These are phyloP conservation scores for Globisporangium mamillatum DNA, from an alignment of 352 stramenopile species.

Conservation along the genomic window DNA sequence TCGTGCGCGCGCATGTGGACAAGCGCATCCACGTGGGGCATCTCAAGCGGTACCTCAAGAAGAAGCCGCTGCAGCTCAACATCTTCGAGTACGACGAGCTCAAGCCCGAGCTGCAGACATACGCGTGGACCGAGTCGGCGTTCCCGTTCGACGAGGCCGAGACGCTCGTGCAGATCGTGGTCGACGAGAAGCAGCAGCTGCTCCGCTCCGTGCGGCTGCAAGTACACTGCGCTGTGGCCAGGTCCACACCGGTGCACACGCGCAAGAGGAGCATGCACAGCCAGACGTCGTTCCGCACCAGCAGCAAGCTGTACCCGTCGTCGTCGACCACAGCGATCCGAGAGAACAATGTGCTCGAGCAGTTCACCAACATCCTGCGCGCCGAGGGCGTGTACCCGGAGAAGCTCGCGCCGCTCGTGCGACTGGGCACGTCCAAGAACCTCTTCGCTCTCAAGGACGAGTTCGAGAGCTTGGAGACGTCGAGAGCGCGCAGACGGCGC, in stretches of 20 bases:
- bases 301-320: constrained; percentile 39
- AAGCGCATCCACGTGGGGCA: constrained; percentile 55
- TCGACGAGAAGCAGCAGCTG: constrained; percentile 60
- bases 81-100: constrained; percentile 40
- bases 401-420: constrained; percentile 42
- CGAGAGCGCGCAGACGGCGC: constrained; percentile 12
- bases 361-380: constrained; percentile 58
- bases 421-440: constrained; percentile 55
- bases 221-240: constrained; percentile 50
- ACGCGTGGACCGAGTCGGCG: constrained; percentile 73
- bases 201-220: constrained; percentile 63
- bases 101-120: constrained; percentile 63
- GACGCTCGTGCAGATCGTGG: constrained; percentile 81
- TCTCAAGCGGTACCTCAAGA: constrained; percentile 40
- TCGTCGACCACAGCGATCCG: constrained; percentile 34
- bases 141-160: constrained; percentile 85
- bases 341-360: constrained; percentile 64
- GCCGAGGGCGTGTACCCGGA: constrained; percentile 62
- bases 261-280: constrained; percentile 24
- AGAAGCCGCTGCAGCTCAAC: constrained; percentile 32
- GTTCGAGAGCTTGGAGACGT: constrained; percentile 22
- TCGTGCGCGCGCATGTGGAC: constrained; percentile 78
- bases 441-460: constrained; percentile 31
- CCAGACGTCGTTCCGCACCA: constrained; percentile 27
- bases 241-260: constrained; percentile 43